Conservation (phyloP, 495 filamentous ascomycete genomes). For the Penicillium subrubescens region DNA sequence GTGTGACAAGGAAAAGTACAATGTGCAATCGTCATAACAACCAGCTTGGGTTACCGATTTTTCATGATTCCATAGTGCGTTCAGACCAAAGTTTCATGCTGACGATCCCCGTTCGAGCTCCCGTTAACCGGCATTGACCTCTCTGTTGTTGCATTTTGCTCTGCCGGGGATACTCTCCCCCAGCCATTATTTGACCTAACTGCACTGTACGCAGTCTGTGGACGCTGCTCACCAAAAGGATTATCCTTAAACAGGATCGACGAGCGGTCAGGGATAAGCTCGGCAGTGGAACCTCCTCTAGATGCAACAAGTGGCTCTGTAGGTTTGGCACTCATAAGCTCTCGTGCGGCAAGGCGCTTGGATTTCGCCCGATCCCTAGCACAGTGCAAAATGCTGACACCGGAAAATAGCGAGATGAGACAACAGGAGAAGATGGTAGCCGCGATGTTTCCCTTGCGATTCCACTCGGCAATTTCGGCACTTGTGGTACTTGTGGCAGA, state of each 20-base stretch:
- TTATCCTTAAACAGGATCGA: constrained; percentile 13
- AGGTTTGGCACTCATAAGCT: constrained; percentile 4
- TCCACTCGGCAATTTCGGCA: constrained; percentile 9
- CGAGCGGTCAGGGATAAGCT: constrained; percentile 8
- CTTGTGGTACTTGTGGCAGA: constrained; percentile 16
- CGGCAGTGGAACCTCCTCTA: constrained; percentile 8
- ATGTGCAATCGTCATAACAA: not conserved
- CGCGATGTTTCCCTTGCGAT: constrained; percentile 20
- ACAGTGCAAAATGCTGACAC: constrained; percentile 16
- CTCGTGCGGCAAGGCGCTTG: constrained; percentile 12
- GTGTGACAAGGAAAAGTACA: no score
- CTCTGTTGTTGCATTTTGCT: not conserved
- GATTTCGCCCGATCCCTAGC: constrained; percentile 10
- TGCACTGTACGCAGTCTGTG: constrained; percentile 1
- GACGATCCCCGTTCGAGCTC: not conserved
- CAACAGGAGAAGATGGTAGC: constrained; percentile 15
- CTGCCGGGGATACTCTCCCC: not conserved
- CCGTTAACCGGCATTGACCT: not conserved
- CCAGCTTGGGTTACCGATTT: not conserved
- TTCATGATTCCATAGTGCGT: not conserved
- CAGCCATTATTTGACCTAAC: not conserved
- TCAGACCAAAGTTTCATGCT: not conserved
- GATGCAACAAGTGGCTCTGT: not conserved
- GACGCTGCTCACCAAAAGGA: constrained; percentile 3
- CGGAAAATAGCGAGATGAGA: constrained; percentile 21